Evolutionary conservation across 2,329 filamentous ascomycete genomes (phyloP), one percentile per base, ranked within the genome.

Genomic region (Coniochaeta prunicola): DNA sequence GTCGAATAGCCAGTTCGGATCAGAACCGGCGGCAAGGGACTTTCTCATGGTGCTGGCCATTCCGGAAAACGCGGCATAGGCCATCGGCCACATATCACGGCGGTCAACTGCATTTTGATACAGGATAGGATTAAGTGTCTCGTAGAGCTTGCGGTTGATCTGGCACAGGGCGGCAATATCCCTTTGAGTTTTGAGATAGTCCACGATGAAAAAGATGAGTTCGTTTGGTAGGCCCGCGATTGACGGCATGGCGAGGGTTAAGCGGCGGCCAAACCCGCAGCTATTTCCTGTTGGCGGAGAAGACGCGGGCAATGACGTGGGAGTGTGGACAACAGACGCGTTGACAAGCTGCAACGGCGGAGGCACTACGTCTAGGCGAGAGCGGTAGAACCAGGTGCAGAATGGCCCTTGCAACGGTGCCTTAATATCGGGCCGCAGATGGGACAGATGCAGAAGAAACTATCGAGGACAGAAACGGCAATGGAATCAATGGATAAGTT

Each of bases 141-240:
- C 58, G 59, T 67, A 63, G n/a, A 68, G 56, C 19, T 58, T 65
- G 9, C 62, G 64, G 57, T 61, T 63, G 26, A 59, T 59, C 19
- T 58, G 60, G 15, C 66, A 66, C n/a, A 70, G 60, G 1, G 68
- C 59, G 3, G 66, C 63, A 19, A 68, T 58, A 50, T 70, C 68
- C 12, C 57, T 21, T 19, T 62, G 57, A 15, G 56, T 54, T 34
- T 63, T 58, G 55, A 70, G 64, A 45, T 65, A 59, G 15, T 66
- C 59, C 34, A 66, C 59, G 28, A 70, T 60, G n/a, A 66, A 64
- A 15, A 61, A 59, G 10, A 70, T 33, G 17, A 70, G 62, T 61
- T 70, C 68, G 31, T 61, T 61, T 17, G 68, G 67, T 4, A 70
- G 61, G 3, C 60, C 61, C 19, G 36, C 57, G 50, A 68, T 58